These are phyloP conservation scores for Sporothrix pallida DNA, from an alignment of 2,329 filamentous ascomycete genomes.

Conservation along the genomic window DNA sequence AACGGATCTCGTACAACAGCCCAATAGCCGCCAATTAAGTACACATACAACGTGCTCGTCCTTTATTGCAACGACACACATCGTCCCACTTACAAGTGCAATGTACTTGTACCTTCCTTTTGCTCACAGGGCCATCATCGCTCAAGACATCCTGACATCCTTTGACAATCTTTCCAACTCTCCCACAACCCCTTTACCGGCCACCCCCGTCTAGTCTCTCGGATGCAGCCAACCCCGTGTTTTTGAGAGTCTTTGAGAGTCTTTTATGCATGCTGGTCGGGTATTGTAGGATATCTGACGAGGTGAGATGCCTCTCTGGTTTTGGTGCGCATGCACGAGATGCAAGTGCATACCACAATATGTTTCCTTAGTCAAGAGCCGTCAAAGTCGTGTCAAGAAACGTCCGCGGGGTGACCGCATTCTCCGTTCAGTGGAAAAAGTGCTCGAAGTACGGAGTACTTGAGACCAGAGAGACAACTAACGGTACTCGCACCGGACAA, in stretches of 20 bases:
- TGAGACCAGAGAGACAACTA: neutral
- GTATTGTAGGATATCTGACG: slow-evolving; percentile 1
- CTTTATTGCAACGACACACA: neutral
- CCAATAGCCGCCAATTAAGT: neutral
- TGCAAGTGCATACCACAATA: neutral
- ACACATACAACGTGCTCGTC: no score
- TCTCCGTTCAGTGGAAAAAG: neutral
- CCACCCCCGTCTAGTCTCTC: slow-evolving; percentile 18
- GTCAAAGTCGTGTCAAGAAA: neutral
- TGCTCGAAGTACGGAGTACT: neutral
- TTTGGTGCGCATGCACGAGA: neutral
- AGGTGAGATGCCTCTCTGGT: neutral
- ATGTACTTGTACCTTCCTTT: neutral
- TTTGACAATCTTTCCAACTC: no score
- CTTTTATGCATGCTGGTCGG: neutral
- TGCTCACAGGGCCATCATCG: neutral
- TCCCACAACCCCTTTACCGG: neutral
- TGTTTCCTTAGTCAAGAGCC: neutral
- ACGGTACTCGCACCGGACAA: neutral
- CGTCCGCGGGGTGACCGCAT: neutral
- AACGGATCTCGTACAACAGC: neutral
- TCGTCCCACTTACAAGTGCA: neutral
- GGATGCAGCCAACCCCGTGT: slow-evolving; percentile 17
- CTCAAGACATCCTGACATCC: neutral
- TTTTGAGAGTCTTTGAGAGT: neutral